Conservation (phyloP, 495 filamentous ascomycete species). For the Echria macrotheca region DNA sequence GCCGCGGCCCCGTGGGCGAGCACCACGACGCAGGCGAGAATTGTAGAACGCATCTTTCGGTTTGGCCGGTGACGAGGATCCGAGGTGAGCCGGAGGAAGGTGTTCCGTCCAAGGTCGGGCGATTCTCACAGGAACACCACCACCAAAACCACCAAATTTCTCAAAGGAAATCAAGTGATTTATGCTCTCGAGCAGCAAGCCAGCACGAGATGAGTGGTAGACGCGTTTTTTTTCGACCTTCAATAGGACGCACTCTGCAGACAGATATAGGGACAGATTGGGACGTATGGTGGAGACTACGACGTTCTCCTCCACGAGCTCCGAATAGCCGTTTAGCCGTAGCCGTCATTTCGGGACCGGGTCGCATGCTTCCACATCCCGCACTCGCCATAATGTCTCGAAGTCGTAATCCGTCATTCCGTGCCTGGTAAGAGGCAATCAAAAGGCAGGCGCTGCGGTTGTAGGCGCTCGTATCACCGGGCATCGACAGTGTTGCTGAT, state of each 20-base stretch:
- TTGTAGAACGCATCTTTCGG: slow-evolving; percentile 7
- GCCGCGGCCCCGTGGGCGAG: slow-evolving; percentile 12
- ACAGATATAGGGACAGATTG: slow-evolving; percentile 10
- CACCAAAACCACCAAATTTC: slow-evolving; percentile 2
- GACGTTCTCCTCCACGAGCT: slow-evolving; percentile 14
- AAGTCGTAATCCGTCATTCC: slow-evolving; percentile 3
- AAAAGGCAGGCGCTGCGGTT: neutral
- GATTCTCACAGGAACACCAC: neutral
- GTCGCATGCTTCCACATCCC: slow-evolving; percentile 7
- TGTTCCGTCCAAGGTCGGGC: slow-evolving; percentile 4
- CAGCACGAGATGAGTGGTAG: slow-evolving; percentile 9
- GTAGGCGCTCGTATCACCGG: neutral
- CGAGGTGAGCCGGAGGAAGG: slow-evolving; percentile 1
- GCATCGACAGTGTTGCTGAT: neutral
- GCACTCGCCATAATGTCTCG: slow-evolving; percentile 5
- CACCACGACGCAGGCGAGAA: slow-evolving; percentile 13
- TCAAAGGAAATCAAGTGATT: slow-evolving; percentile 9
- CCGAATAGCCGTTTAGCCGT: slow-evolving; percentile 17
- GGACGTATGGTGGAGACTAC: too few species aligned
- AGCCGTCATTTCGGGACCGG: slow-evolving; percentile 10
- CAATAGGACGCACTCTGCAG: slow-evolving; percentile 7
- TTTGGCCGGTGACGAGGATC: slow-evolving; percentile 3
- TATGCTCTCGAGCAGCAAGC: slow-evolving; percentile 7
- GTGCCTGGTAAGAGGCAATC: slow-evolving; percentile 7
- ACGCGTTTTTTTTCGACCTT: slow-evolving; percentile 11